phyloP scores from a whole-genome alignment of 345 rosid genomes.

The Excoecaria cochinchinensis region DNA sequence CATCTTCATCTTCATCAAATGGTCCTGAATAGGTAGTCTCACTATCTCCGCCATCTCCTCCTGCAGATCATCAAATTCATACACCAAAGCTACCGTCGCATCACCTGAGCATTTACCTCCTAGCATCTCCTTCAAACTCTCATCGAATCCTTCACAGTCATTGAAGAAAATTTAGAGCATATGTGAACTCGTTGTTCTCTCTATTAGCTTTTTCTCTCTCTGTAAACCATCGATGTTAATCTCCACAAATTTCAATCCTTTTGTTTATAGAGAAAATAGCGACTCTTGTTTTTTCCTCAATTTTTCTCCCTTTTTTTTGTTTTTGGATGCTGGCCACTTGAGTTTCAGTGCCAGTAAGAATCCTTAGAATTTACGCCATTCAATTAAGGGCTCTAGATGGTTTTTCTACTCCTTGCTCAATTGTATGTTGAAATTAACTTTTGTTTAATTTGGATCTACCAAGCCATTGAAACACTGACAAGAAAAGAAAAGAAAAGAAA shows the following conservation, averaged over 20 bases:
- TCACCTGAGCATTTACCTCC: conserved; percentile 46
- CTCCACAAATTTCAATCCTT: conserved; percentile 61
- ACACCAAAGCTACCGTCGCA: conserved; percentile 56
- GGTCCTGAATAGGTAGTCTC: conserved; percentile 73
- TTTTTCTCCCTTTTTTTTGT: too few relatives aligned
- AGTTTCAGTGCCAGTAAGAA: too few relatives aligned
- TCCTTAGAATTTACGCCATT: too few relatives aligned
- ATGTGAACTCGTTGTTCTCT: conserved; percentile 53
- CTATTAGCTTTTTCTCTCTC: conserved; percentile 58
- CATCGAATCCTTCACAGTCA: conserved; percentile 62
- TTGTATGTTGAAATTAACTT: too few relatives aligned
- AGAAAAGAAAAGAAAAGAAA: too few relatives aligned
- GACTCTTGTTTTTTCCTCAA: too few relatives aligned
- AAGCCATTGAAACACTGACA: too few relatives aligned
- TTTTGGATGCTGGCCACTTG: too few relatives aligned
- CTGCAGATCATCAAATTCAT: conserved; percentile 59
- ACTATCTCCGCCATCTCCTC: conserved; percentile 32
- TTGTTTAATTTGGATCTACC: too few relatives aligned
- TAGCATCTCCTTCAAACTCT: conserved; percentile 55
- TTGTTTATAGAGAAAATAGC: too few relatives aligned
- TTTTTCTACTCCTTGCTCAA: too few relatives aligned
- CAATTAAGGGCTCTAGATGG: too few relatives aligned
- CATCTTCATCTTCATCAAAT: conserved; percentile 82
- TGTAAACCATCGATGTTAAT: conserved; percentile 71
- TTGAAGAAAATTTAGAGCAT: conserved; percentile 92